Conservation (phyloP, 306 rosid species). For the Quercus dentata region DNA sequence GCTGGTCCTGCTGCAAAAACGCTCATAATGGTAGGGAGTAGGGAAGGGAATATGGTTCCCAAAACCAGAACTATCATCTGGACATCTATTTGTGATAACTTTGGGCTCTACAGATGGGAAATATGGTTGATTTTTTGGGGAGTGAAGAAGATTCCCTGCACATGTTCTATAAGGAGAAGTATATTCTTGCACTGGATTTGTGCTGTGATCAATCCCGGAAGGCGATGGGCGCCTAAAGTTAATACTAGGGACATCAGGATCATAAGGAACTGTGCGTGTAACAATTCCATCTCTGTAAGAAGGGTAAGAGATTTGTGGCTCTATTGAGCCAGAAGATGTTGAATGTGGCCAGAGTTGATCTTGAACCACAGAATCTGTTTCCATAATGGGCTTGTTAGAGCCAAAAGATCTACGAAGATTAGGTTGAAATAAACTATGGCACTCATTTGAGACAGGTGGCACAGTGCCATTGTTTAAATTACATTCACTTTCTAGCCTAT, state of each 20-base stretch:
- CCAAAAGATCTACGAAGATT: constrained; percentile 6
- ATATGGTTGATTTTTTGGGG: constrained; percentile 26
- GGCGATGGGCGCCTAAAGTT: constrained; percentile 5
- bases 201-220: constrained; percentile 15
- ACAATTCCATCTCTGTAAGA: constrained; percentile 25
- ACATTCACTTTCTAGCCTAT: constrained; percentile 20
- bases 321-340: constrained; percentile 20
- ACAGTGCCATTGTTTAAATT: constrained; percentile 18
- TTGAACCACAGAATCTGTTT: constrained; percentile 27
- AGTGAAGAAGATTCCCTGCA: constrained; percentile 12
- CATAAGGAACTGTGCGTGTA: constrained; percentile 6
- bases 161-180: constrained; percentile 25
- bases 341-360: constrained; percentile 29
- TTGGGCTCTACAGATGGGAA: constrained; percentile 14
- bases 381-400: constrained; percentile 25
- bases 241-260: constrained; percentile 25
- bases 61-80: constrained; percentile 17
- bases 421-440: constrained; percentile 25
- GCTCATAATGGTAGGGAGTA: neutral
- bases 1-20: constrained; percentile 2
- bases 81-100: constrained; percentile 9
- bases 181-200: constrained; percentile 8
- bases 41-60: constrained; percentile 8
- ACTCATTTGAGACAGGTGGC: constrained; percentile 12
- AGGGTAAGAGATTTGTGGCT: constrained; percentile 7